Evolutionary conservation across 2,329 filamentous ascomycete species (phyloP).

Genomic region (Fusarium dlaminii): DNA sequence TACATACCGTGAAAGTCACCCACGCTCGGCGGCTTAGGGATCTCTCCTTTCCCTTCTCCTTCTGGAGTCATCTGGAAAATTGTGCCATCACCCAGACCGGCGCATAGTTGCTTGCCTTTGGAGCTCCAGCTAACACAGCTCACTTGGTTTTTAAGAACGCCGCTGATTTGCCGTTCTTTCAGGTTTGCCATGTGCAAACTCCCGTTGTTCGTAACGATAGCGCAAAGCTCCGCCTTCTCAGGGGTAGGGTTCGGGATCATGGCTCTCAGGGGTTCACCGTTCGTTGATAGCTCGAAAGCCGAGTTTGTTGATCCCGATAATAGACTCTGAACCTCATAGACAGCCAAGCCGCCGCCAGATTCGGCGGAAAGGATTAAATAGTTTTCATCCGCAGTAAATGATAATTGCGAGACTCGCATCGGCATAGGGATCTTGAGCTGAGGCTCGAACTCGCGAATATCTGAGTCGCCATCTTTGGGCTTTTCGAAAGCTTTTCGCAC

Average conservation of each 20-base stretch:
- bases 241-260: slow-evolving; percentile 83
- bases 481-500: slow-evolving; percentile 79
- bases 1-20: slow-evolving; percentile 72
- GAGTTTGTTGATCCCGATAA: slow-evolving; percentile 72
- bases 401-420: slow-evolving; percentile 83
- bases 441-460: slow-evolving; percentile 76
- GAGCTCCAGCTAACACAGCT: slow-evolving; percentile 91
- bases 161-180: slow-evolving; percentile 72
- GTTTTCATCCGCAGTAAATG: slow-evolving; percentile 89
- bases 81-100: slow-evolving; percentile 82
- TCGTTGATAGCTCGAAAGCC: slow-evolving; percentile 80
- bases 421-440: slow-evolving; percentile 78
- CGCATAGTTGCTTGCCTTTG: slow-evolving; percentile 91
- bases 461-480: slow-evolving; percentile 66
- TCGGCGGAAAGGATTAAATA: slow-evolving; percentile 86
- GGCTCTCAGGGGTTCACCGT: slow-evolving; percentile 76
- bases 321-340: slow-evolving; percentile 80
- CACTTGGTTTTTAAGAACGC: slow-evolving; percentile 74
- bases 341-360: slow-evolving; percentile 79
- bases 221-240: slow-evolving; percentile 78
- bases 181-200: slow-evolving; percentile 87
- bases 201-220: slow-evolving; percentile 81
- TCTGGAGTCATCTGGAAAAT: slow-evolving; percentile 85
- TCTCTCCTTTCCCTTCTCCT: slow-evolving; percentile 78
- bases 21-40: slow-evolving; percentile 79